Base-by-base conservation (phyloP, 345 rosid genomes). In the Eutrema heterophyllum region DNA sequence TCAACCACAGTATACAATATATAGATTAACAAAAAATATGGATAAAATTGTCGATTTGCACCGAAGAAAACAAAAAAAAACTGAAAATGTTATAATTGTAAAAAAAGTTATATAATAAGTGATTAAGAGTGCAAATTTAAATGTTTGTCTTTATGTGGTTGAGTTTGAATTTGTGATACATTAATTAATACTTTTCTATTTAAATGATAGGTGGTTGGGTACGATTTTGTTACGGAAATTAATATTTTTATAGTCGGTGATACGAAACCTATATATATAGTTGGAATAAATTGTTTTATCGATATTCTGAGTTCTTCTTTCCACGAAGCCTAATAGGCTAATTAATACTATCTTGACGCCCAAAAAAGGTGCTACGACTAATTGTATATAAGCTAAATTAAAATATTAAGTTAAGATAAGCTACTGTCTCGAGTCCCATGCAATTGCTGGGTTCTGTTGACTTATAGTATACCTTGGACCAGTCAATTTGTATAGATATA, bases 361-460 rank as follows among this genome's bases (percentile, higher is more conserved):
- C 12, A 11, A 44, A 73, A 65, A 65, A 55, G 52, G 52, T 58
- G 11, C 4, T 21, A 75, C 24, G 73, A 61, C 70, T 75, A 67
- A 52, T 61, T 64, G 51, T 53, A 76, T 0, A 21, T 41, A 61
- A 75, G 74, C 18, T 75, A 41, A 46, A 43, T 2, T 60, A 50
- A 51, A 67, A 33, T 59, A 51, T 35, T 32, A 30, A 55, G 16
- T 46, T 51, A 13, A 18, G 9, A 8, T 11, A 21, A 56, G 71
- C 75, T 76, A 70, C 45, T 69, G 71, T 63, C 79, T 76, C 79
- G 79, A 76, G 79, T 69, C 75, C 79, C 75, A 76, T 76, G 75
- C 79, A 69, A 54, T 55, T 53, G 48, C 30, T 67, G 46, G 38
- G 40, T 68, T 61, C 53, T 59, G 51, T 64, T 76, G 79, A 76